Conservation (phyloP, 2,329 filamentous ascomycete genomes). For the Phaeomoniella chlamydospora region DNA sequence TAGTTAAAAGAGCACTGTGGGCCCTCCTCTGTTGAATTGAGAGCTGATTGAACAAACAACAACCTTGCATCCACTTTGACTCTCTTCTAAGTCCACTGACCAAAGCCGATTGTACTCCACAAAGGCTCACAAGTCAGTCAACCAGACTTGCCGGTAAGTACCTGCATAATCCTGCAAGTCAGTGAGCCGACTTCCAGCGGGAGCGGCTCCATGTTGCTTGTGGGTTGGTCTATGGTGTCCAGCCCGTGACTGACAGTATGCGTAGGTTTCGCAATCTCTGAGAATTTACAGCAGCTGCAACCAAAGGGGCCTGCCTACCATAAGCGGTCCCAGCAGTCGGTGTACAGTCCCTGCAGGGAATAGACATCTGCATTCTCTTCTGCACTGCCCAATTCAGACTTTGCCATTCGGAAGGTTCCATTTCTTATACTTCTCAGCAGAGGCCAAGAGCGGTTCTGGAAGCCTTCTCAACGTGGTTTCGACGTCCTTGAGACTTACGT, state of each 20-base stretch:
- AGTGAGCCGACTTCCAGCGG: not conserved
- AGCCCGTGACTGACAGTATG: not conserved
- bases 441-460: not conserved
- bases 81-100: not conserved
- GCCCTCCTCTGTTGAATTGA: not conserved
- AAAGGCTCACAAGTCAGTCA: not conserved
- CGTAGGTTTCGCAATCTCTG: too few species aligned
- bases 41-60: not conserved
- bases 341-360: not conserved
- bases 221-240: not conserved
- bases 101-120: not conserved
- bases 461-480: not conserved
- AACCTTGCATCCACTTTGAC: not conserved
- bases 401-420: not conserved
- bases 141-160: not conserved
- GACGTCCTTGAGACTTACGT: too few species aligned
- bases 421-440: too few species aligned
- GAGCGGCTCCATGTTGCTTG: not conserved
- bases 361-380: not conserved
- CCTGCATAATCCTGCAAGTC: not conserved
- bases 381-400: not conserved
- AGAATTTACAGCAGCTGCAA: too few species aligned
- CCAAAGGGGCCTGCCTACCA: too few species aligned
- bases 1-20: not conserved
- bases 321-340: not conserved